Conservation (phyloP, 768 basidiomycete species). For the Tylopilus vinaceipallidus region DNA sequence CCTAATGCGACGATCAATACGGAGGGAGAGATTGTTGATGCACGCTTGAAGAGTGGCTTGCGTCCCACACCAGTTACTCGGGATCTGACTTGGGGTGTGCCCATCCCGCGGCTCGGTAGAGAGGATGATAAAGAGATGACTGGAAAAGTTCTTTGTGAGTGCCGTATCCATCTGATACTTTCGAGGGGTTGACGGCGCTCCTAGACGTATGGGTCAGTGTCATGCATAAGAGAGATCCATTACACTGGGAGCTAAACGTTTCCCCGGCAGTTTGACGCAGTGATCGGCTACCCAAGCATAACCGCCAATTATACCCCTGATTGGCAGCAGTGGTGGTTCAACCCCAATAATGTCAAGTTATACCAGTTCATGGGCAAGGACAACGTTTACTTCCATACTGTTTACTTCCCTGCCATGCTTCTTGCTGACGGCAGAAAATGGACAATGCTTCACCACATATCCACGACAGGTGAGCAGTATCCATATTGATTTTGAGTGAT, state of each 20-base stretch:
- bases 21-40: constrained; percentile 87
- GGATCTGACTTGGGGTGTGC: constrained; percentile 95
- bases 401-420: constrained; percentile 90
- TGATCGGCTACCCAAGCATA: constrained; percentile 95
- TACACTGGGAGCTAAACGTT: not conserved
- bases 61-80: constrained; percentile 89
- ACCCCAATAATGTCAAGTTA: constrained; percentile 81
- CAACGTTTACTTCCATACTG: constrained; percentile 97
- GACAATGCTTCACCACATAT: constrained; percentile 93
- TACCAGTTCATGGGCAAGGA: constrained; percentile 99
- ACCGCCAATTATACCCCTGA: constrained; percentile 92
- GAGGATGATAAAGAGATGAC: constrained; percentile 83
- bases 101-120: constrained; percentile 71
- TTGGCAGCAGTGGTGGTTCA: constrained; percentile 98
- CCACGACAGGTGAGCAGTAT: constrained; percentile 75
- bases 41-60: constrained; percentile 81
- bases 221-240: not conserved
- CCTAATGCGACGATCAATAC: constrained; percentile 86
- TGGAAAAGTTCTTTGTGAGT: constrained; percentile 93
- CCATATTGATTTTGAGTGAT: not conserved
- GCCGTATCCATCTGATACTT: not conserved
- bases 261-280: constrained; percentile 82
- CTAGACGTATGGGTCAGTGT: constrained; percentile 88
- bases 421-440: constrained; percentile 88
- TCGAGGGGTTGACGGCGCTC: constrained; percentile 2